Evolutionary conservation across 129 eudicot genomes (phyloP).

Genomic region (Flaveria trinervia): DNA sequence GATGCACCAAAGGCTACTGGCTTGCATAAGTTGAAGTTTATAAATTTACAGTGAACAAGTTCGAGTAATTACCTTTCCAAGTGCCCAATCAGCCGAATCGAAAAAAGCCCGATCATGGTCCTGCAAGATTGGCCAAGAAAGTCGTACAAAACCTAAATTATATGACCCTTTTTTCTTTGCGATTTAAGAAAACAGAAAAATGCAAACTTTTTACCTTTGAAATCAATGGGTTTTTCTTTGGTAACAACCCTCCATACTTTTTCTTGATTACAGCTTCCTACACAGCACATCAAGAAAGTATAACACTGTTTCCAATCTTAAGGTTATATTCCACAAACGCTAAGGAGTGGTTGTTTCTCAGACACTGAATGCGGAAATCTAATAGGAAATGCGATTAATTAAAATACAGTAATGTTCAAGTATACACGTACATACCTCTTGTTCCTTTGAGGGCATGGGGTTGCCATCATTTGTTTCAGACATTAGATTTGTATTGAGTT

Average conservation of each 20-base stretch:
- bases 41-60: not conserved
- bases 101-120: constrained; percentile 91
- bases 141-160: constrained; percentile 2
- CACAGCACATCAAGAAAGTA: constrained; percentile 14
- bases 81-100: constrained; percentile 98
- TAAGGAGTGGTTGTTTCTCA: not conserved
- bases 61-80: constrained; percentile 66
- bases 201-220: constrained; percentile 55
- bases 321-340: not conserved
- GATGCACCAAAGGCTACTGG: not conserved
- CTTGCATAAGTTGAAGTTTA: not conserved
- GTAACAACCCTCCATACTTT: constrained; percentile 87
- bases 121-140: constrained; percentile 43
- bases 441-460: constrained; percentile 53
- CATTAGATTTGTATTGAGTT: constrained; percentile 24
- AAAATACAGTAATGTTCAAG: not conserved
- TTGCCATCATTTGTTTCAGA: constrained; percentile 36
- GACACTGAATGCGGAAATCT: too few species aligned
- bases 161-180: not conserved
- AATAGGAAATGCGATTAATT: not conserved
- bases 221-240: constrained; percentile 75
- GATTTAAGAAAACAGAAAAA: not conserved
- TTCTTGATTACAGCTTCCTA: constrained; percentile 81
- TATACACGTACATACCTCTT: constrained; percentile 54
- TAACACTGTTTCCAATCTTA: not conserved